Evolutionary conservation across 495 filamentous ascomycete species (phyloP).

Genomic region (Annulohypoxylon maeteangense): DNA sequence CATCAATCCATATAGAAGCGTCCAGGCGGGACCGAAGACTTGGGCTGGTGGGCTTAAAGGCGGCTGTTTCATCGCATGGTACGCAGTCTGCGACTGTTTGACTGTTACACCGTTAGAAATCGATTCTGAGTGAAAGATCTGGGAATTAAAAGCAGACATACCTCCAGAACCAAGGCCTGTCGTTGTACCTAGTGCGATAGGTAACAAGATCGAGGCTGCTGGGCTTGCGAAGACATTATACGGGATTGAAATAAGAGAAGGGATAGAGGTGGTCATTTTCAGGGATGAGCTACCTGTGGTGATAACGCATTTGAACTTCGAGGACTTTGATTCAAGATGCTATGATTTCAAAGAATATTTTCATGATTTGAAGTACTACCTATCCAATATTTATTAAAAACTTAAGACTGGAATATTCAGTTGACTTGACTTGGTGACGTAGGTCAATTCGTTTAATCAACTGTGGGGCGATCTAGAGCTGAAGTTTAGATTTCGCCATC

Average conservation of each 20-base stretch:
- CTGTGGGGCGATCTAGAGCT: neutral
- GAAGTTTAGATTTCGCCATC: neutral
- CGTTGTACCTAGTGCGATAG: slow-evolving; percentile 69
- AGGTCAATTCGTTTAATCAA: neutral
- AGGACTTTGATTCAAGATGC: neutral
- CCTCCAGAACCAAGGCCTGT: slow-evolving; percentile 70
- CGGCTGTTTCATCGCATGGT: slow-evolving; percentile 78
- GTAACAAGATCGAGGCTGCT: slow-evolving; percentile 74
- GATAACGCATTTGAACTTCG: neutral
- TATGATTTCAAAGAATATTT: neutral
- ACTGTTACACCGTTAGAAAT: slow-evolving; percentile 47
- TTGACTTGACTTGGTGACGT: neutral
- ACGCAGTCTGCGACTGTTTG: slow-evolving; percentile 68
- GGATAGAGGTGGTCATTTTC: slow-evolving; percentile 75
- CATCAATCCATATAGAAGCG: slow-evolving; percentile 85
- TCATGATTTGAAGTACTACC: too few relatives aligned
- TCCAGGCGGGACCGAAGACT: slow-evolving; percentile 89
- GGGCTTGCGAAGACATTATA: slow-evolving; percentile 69
- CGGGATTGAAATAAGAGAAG: slow-evolving; percentile 68
- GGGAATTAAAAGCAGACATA: slow-evolving; percentile 48
- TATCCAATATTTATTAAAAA: neutral
- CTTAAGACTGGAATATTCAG: too few relatives aligned
- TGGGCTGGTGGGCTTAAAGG: slow-evolving; percentile 80
- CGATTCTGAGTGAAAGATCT: neutral
- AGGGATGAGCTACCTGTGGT: neutral